Evolutionary conservation across 2,329 filamentous ascomycete species (phyloP).

Genomic region (Aspergillus sp.): DNA sequence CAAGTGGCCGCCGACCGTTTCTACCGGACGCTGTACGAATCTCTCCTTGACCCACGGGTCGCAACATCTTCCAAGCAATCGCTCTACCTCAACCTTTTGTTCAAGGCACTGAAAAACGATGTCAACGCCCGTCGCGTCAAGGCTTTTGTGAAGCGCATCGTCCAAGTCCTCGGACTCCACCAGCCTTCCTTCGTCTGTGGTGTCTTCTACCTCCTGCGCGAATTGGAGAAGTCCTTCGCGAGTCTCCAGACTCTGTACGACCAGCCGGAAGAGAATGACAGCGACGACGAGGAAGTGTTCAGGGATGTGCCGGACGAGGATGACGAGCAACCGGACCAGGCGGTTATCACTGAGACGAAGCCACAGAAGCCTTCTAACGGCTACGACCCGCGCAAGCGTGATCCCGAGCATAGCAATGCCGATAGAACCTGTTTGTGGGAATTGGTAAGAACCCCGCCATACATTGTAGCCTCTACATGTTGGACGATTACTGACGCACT

Average conservation of each 20-base stretch:
- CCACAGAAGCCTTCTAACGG: conserved; percentile 30
- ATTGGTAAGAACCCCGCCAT: conserved; percentile 54
- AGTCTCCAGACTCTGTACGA: conserved; percentile 75
- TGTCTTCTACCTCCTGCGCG: conserved; percentile 82
- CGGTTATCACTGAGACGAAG: conserved; percentile 15
- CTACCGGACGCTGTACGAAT: conserved; percentile 94
- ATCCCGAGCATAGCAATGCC: conserved; percentile 91
- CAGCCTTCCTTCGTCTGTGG: conserved; percentile 91
- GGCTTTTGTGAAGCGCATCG: conserved; percentile 89
- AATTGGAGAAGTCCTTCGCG: conserved; percentile 76
- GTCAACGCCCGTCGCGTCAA: conserved; percentile 89
- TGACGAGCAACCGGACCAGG: conserved; percentile 32
- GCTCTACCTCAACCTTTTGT: conserved; percentile 88
- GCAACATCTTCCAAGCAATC: conserved; percentile 90
- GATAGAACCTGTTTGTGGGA: conserved; percentile 94
- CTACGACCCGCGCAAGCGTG: conserved; percentile 88
- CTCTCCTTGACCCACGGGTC: conserved; percentile 83
- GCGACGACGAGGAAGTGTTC: conserved; percentile 67
- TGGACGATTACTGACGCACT: conserved; percentile 7
- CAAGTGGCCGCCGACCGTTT: conserved; percentile 84
- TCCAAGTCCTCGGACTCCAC: conserved; percentile 83
- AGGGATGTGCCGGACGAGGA: conserved; percentile 61
- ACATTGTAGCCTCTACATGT: background rate
- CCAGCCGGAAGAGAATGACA: conserved; percentile 74
- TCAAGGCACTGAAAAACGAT: conserved; percentile 83